These are phyloP conservation scores for Melaleuca quinquenervia DNA, from an alignment of 345 rosid genomes.

Conservation along the genomic window DNA sequence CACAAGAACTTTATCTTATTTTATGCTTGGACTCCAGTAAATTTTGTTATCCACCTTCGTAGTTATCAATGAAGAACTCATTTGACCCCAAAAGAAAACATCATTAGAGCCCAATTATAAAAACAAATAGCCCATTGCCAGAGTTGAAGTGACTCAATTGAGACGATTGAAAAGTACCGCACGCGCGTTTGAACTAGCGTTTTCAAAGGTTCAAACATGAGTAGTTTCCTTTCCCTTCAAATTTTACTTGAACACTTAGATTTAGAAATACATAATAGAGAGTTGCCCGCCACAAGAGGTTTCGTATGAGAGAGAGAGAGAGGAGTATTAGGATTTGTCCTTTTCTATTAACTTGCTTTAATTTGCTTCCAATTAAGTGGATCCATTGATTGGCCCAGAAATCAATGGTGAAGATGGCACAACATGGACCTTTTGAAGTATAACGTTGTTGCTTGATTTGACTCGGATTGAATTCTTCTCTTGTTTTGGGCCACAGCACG, in stretches of 20 bases:
- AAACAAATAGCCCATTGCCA: no score
- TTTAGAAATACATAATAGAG: neutral
- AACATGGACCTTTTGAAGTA: neutral
- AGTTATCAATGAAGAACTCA: no score
- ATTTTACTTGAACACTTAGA: no score
- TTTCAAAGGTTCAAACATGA: neutral
- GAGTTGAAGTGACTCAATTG: no score
- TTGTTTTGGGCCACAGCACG: neutral
- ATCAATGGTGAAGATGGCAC: neutral
- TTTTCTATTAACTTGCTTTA: neutral
- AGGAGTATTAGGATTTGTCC: neutral
- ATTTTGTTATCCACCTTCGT: no score
- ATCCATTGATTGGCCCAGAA: neutral
- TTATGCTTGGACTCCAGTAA: no score
- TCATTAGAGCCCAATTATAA: no score
- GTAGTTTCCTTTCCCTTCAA: no score
- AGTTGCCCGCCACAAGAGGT: neutral
- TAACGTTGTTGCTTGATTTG: neutral
- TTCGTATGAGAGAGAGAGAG: neutral
- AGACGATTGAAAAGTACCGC: neutral
- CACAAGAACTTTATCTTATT: no score
- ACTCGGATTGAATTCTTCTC: neutral
- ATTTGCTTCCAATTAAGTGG: neutral
- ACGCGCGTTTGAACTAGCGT: neutral
- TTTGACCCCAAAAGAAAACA: no score